Base-by-base conservation (phyloP, 2,329 filamentous ascomycete genomes). In the Amauroascus verrucosus region DNA sequence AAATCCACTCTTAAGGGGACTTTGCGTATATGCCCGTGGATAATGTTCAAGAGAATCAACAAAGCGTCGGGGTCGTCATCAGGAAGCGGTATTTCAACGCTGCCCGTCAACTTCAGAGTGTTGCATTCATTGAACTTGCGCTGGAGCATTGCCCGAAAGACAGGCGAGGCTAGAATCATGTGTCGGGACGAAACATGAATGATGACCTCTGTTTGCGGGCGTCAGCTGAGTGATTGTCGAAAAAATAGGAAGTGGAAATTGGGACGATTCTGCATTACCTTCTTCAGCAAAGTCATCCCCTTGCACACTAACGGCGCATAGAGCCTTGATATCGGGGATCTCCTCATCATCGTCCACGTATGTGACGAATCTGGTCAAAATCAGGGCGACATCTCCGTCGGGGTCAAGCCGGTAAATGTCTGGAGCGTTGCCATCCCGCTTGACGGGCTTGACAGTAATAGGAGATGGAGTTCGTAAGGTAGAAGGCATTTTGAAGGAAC, bases 41-140 rank as follows among this genome's bases (percentile, higher is more conserved):
- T 57, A 30, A 70, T 66, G 14, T 63, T 54, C 18, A 69, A 55
- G 13, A 69, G 57, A 13, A 65, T 56, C 2, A 60, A 49, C 43
- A 69, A 58, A 1, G 64, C 57, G 14, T 59, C 54, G 0, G 62
- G 62, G 8, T 64, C 60, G 41, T 70, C 67, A 1, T 67, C 63
- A 0, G 67, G 66, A 0, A 71, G 57, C 13, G 50, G 40, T 30
- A 60, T 54, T 38, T 58, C 51, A 3, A 58, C 57, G 3, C 51
- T 57, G 9, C 56, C 56, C 9, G 51, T 56, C 24, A 43, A 16
- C 5, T 46, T 47, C 24, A 59, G 30, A 3, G 40, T 38, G 28
- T 54, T 55, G 45, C 58, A 55, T 46, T 59, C 58, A 33, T 37
- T 55, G 22, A 59, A 59, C 33, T 50, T 55, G 18, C 53, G 56